phyloP scores from a whole-genome alignment of 2,329 filamentous ascomycete species.

The Penicillium freii region DNA sequence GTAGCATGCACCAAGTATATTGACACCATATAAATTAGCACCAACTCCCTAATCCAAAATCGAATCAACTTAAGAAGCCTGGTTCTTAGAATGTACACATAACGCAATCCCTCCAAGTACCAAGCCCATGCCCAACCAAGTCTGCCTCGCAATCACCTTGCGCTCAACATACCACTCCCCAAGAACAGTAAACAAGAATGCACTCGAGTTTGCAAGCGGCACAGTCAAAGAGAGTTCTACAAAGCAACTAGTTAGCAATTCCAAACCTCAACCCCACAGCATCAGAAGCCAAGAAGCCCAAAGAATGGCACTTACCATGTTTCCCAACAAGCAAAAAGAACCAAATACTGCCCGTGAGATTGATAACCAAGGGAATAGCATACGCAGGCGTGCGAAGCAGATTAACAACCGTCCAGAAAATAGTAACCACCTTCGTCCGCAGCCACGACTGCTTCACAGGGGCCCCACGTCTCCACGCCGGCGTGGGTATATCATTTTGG shows the following conservation, averaged over 20 bases:
- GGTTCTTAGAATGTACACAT: constrained; percentile 65
- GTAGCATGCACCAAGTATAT: not conserved
- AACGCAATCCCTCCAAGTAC: constrained; percentile 78
- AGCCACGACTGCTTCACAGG: constrained; percentile 52
- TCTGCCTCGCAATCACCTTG: constrained; percentile 85
- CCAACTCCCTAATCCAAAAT: not conserved
- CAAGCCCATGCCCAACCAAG: constrained; percentile 75
- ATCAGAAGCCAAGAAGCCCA: not conserved
- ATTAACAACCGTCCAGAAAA: constrained; percentile 74
- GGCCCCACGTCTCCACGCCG: constrained; percentile 29
- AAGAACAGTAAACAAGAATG: constrained; percentile 92
- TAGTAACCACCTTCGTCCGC: constrained; percentile 60
- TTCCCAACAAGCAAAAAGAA: constrained; percentile 93
- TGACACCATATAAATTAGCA: not conserved
- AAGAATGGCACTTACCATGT: constrained; percentile 63
- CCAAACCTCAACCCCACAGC: not conserved
- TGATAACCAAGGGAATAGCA: constrained; percentile 78
- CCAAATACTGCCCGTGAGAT: constrained; percentile 91
- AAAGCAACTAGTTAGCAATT: not conserved
- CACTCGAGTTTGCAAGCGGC: constrained; percentile 89
- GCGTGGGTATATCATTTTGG: constrained; percentile 24
- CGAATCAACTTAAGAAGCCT: constrained; percentile 8
- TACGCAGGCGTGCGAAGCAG: constrained; percentile 79
- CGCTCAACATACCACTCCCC: constrained; percentile 94
- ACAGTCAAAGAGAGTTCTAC: constrained; percentile 88